Evolutionary conservation across 208 protist genomes (phyloP).

Genomic region (Polymyxa betae): DNA sequence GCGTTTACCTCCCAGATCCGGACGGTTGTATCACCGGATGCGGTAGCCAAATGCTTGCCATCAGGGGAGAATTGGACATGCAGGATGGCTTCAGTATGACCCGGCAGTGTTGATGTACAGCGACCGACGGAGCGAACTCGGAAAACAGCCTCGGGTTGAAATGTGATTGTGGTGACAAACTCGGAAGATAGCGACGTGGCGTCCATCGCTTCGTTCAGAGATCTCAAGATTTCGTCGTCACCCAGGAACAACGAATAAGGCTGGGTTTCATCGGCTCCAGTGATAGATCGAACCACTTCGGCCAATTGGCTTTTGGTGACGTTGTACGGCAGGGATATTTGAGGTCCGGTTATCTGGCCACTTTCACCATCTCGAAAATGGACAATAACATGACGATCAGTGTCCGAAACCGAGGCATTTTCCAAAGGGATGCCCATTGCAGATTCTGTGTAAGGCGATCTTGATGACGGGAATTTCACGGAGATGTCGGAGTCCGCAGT

Average conservation of each 20-base stretch:
- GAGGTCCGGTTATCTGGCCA: background rate
- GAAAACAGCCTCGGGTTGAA: conserved; percentile 60
- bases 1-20: conserved; percentile 50
- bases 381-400: background rate
- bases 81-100: conserved; percentile 58
- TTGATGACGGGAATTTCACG: no score
- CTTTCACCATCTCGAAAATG: conserved; percentile 22
- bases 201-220: background rate
- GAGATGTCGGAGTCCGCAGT: no score
- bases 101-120: conserved; percentile 53
- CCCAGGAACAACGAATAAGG: conserved; percentile 27
- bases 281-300: background rate
- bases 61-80: conserved; percentile 60
- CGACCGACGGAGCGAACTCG: conserved; percentile 59
- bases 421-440: no score
- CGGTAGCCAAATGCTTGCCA: conserved; percentile 35
- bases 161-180: conserved; percentile 52
- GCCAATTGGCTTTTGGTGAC: background rate
- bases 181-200: background rate
- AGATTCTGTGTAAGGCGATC: no score
- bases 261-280: background rate
- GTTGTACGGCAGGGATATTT: background rate
- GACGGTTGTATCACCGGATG: conserved; percentile 29
- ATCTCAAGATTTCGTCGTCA: conserved; percentile 37
- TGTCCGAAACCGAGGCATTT: background rate